Base-by-base conservation (phyloP, 306 rosid species). In the Vachellia collinsii region DNA sequence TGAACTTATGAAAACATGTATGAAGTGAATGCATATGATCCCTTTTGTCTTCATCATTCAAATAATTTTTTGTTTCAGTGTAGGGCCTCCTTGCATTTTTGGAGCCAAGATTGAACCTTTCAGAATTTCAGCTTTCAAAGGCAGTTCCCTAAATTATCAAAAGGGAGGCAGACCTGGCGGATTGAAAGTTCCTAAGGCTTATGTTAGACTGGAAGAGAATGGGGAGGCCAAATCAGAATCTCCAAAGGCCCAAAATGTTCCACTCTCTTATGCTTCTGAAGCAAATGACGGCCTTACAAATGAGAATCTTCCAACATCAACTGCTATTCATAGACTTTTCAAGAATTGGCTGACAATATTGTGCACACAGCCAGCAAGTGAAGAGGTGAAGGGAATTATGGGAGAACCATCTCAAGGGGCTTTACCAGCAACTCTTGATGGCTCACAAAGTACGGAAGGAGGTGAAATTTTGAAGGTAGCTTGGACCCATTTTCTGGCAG, bases 121-220 rank as follows among this genome's bases (percentile, higher is more conserved):
- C 56, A 91, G 78, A 87, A 85, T 91, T 84, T 90, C 92, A 29
- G 91, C 95, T 88, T 94, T 94, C 84, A 91, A 88, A 86, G 94
- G 97, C 69, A 89, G 72, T 75, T 69, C 94, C 68, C 91, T 81
- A 70, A 77, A 90, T 77, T 89, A 82, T 72, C 88, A 80, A 70
- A 79, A 92, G 37, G 88, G 93, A 56, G 85, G 86, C 77, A 86
- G 93, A 81, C 84, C 90, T 72, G 84, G 66, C 70, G 85, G 90
- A 68, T 83, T 92, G 72, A 91, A 88, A 86, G 79, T 87, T 74
- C 87, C 90, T 66, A 91, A 89, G 82, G 89, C 88, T 76, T 90
- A 91, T 25, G 83, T 92, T 78, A 87, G 89, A 85, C 80, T 92
- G 72, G 94, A 90, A 82, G 97, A 89, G 83, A 82, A 84, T 22